A percentile compares a stretch with the other conserved stretches of the same genome.
These are phyloP conservation scores for Penicillium flavigenum DNA, from an alignment of 495 filamentous ascomycete species.

Conservation along the genomic window DNA sequence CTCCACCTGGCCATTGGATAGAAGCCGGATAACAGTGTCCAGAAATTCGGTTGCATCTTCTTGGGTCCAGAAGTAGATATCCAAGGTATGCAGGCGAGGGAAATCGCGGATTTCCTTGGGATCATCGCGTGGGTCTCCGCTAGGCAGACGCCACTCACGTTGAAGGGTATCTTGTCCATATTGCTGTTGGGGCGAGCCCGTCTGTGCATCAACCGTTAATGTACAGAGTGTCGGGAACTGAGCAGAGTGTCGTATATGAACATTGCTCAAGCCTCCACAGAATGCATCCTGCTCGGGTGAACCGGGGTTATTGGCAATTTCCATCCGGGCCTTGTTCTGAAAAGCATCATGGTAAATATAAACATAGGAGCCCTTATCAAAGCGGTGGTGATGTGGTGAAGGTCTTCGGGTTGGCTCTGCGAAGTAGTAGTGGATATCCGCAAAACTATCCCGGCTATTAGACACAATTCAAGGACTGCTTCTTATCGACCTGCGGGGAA, in stretches of 20 bases:
- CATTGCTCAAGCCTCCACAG: constrained; percentile 66
- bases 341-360: constrained; percentile 79
- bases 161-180: constrained; percentile 41
- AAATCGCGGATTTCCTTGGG: constrained; percentile 70
- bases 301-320: constrained; percentile 86
- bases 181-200: constrained; percentile 21
- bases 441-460: constrained; percentile 58
- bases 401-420: constrained; percentile 66
- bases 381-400: constrained; percentile 66
- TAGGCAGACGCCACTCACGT: constrained; percentile 76
- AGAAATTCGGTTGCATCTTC: constrained; percentile 74
- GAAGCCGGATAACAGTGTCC: constrained; percentile 58
- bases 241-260: constrained; percentile 69
- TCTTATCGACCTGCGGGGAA: constrained; percentile 23
- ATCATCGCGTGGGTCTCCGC: constrained; percentile 65
- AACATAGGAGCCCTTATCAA: constrained; percentile 85
- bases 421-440: constrained; percentile 89
- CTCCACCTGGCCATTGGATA: constrained; percentile 59
- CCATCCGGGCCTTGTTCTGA: constrained; percentile 66
- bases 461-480: constrained; percentile 9
- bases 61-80: constrained; percentile 86
- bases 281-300: constrained; percentile 89
- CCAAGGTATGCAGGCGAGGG: constrained; percentile 76
- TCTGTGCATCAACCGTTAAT: constrained; percentile 64
- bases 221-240: constrained; percentile 76